A percentile compares a stretch with the other conserved stretches of the same genome.
These are phyloP conservation scores for Annulohypoxylon maeteangense DNA, from an alignment of 495 filamentous ascomycete species.

Conservation along the genomic window DNA sequence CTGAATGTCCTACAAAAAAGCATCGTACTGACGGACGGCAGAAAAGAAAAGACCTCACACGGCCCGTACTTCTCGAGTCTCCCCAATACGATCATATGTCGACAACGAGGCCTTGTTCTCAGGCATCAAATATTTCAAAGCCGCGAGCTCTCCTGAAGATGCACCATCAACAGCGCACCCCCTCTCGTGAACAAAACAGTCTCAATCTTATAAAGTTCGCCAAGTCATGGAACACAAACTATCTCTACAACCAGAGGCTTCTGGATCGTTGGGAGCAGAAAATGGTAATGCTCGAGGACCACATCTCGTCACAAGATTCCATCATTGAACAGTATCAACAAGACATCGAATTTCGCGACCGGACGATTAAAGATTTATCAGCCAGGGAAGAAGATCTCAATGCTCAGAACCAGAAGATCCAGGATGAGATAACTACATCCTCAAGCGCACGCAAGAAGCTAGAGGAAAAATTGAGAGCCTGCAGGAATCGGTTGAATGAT, in stretches of 20 bases:
- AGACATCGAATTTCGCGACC: slow-evolving; percentile 30
- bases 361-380: slow-evolving; percentile 43
- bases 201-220: slow-evolving; percentile 28
- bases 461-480: slow-evolving; percentile 46
- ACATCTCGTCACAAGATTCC: slow-evolving; percentile 36
- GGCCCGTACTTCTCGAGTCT: slow-evolving; percentile 3
- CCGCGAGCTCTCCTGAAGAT: slow-evolving; percentile 18
- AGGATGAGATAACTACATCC: slow-evolving; percentile 38
- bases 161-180: slow-evolving; percentile 5
- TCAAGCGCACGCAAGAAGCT: slow-evolving; percentile 35
- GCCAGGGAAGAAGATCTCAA: slow-evolving; percentile 32
- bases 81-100: background rate
- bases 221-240: slow-evolving; percentile 39
- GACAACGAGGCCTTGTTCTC: slow-evolving; percentile 30
- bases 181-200: slow-evolving; percentile 22
- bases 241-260: slow-evolving; percentile 31
- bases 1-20: slow-evolving; percentile 1
- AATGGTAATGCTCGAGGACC: slow-evolving; percentile 32
- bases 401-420: slow-evolving; percentile 36
- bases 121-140: slow-evolving; percentile 43
- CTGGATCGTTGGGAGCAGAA: slow-evolving; percentile 42
- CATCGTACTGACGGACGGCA: background rate
- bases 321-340: slow-evolving; percentile 37
- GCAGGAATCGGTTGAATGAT: slow-evolving; percentile 48
- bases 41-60: slow-evolving; percentile 9